phyloP scores from a whole-genome alignment of 805 yeast genomes.

The Candida hungchunana region DNA sequence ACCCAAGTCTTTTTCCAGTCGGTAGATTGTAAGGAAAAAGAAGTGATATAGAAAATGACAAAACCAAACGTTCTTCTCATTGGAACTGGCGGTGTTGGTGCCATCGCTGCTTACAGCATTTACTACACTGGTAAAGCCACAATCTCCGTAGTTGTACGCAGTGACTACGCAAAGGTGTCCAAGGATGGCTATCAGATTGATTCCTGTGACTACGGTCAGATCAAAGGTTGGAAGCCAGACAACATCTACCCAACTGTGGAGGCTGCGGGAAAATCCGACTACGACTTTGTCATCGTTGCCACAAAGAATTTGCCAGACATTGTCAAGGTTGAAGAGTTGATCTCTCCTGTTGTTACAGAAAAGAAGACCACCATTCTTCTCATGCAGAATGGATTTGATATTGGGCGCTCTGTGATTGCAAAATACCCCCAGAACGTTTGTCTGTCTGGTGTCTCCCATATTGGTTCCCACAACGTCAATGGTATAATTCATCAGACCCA shows the following conservation, averaged over 20 bases:
- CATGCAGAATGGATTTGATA: conserved; percentile 61
- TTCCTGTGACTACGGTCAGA: conserved; percentile 58
- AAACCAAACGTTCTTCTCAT: conserved; percentile 48
- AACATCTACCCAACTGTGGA: conserved; percentile 41
- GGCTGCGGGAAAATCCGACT: conserved; percentile 42
- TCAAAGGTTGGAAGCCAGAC: conserved; percentile 55
- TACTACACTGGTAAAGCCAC: conserved; percentile 41
- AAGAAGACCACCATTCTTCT: conserved; percentile 46
- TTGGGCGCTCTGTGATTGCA: conserved; percentile 47
- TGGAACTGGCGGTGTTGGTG: conserved; percentile 88
- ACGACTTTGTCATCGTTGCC: conserved; percentile 57
- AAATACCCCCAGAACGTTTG: conserved; percentile 48
- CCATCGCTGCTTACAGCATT: conserved; percentile 66
- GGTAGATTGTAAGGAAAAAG: too few relatives aligned
- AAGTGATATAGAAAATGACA: too few relatives aligned
- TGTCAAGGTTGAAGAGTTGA: conserved; percentile 44
- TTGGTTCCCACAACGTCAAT: conserved; percentile 46
- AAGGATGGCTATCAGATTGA: conserved; percentile 54
- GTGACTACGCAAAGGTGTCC: conserved; percentile 53
- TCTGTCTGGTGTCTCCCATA: conserved; percentile 59
- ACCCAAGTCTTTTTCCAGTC: too few relatives aligned
- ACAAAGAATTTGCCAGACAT: conserved; percentile 68
- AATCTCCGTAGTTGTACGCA: conserved; percentile 61
- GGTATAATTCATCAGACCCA: conserved; percentile 43
- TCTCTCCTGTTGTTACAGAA: conserved; percentile 44